A percentile compares a stretch with the other conserved stretches of the same genome.
These are phyloP conservation scores for Cystobasidium onofrii DNA, from an alignment of 768 basidiomycete genomes.

Conservation along the genomic window DNA sequence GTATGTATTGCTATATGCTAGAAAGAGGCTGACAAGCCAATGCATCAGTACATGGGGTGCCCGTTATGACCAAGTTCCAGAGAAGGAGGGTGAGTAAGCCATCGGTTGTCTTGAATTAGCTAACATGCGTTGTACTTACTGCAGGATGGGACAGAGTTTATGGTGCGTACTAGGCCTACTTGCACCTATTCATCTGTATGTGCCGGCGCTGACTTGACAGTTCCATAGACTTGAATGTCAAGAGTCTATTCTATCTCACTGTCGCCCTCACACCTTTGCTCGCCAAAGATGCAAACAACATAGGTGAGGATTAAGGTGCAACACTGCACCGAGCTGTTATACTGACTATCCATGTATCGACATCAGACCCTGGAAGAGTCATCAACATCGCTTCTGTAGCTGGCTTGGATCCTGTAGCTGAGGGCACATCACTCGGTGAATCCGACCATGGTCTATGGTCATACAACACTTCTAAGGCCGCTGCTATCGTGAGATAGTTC, in stretches of 20 bases:
- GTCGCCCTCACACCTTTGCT: conserved; percentile 32
- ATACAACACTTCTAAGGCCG: conserved; percentile 35
- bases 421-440: conserved; percentile 31
- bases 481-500: conserved; percentile 10
- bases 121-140: not conserved
- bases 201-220: not conserved
- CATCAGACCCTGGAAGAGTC: conserved; percentile 33
- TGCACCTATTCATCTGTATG: not conserved
- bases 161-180: not conserved
- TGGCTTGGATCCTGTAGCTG: conserved; percentile 29
- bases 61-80: conserved; percentile 30
- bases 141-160: conserved; percentile 28
- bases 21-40: too few species aligned
- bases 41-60: conserved; percentile 35
- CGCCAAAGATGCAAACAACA: conserved; percentile 33
- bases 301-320: conserved; percentile 26
- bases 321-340: not conserved
- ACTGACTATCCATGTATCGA: not conserved
- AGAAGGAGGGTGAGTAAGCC: conserved; percentile 47
- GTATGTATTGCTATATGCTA: too few species aligned
- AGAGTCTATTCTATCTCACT: conserved; percentile 48
- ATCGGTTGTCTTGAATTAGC: conserved; percentile 52
- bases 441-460: conserved; percentile 34
- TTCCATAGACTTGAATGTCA: conserved; percentile 58
- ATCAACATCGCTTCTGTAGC: conserved; percentile 34